Conservation (phyloP, 768 basidiomycete species). For the Austroboletus eburneus region DNA sequence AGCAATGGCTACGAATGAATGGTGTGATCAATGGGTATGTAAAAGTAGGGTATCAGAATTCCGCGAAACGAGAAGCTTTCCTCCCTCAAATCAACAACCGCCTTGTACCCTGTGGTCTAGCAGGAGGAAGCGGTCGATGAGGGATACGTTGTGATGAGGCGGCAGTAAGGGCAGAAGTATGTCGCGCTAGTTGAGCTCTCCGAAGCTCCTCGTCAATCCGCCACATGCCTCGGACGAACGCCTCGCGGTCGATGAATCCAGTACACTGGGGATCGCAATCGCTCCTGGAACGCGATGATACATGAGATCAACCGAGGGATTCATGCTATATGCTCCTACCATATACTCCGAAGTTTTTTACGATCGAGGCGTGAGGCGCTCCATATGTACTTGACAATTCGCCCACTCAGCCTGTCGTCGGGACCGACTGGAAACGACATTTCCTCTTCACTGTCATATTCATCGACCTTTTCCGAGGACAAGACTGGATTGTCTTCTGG, state of each 20-base stretch:
- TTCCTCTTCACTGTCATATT: slow-evolving; percentile 27
- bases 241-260: slow-evolving; percentile 61
- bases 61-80: not conserved
- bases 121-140: slow-evolving; percentile 26
- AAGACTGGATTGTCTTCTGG: slow-evolving; percentile 31
- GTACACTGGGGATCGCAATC: slow-evolving; percentile 58
- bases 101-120: slow-evolving; percentile 12
- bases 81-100: slow-evolving; percentile 11
- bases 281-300: slow-evolving; percentile 41
- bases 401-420: slow-evolving; percentile 52
- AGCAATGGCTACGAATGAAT: not conserved
- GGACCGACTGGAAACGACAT: slow-evolving; percentile 24
- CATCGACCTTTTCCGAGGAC: slow-evolving; percentile 10
- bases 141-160: slow-evolving; percentile 34
- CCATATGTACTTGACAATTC: slow-evolving; percentile 61
- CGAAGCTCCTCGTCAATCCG: slow-evolving; percentile 79
- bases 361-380: slow-evolving; percentile 51
- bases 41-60: slow-evolving; percentile 11
- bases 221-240: slow-evolving; percentile 80
- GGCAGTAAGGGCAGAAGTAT: slow-evolving; percentile 29
- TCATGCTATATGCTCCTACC: slow-evolving; percentile 40
- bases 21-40: slow-evolving; percentile 16
- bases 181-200: slow-evolving; percentile 44
- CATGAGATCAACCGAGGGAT: not conserved
- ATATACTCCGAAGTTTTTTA: slow-evolving; percentile 55